These are phyloP conservation scores for Calocybe cyanea DNA, from an alignment of 768 basidiomycete species.

Conservation along the genomic window DNA sequence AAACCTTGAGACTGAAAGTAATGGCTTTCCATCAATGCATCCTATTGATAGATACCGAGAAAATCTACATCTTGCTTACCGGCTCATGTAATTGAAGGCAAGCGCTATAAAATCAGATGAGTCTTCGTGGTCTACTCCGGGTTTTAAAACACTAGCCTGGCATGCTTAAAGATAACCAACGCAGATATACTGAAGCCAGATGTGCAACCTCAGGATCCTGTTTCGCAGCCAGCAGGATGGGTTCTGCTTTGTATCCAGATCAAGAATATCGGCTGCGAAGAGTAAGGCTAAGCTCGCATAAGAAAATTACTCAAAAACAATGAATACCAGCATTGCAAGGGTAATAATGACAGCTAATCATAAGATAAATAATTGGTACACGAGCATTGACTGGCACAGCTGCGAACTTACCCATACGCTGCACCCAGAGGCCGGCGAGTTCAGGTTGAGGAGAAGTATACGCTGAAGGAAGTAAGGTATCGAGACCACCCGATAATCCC, in stretches of 20 bases:
- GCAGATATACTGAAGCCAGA: constrained; percentile 71
- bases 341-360: constrained; percentile 56
- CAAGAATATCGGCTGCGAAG: too few relatives aligned
- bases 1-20: constrained; percentile 84
- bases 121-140: constrained; percentile 1
- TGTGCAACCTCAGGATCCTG: constrained; percentile 83
- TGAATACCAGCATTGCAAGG: constrained; percentile 51
- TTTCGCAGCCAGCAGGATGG: constrained; percentile 65
- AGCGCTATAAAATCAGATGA: constrained; percentile 28
- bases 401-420: constrained; percentile 69
- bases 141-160: constrained; percentile 40
- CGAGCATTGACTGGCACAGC: background rate
- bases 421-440: constrained; percentile 90
- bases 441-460: constrained; percentile 87
- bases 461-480: constrained; percentile 90
- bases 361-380: background rate
- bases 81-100: constrained; percentile 45
- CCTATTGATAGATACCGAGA: background rate
- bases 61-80: too few relatives aligned
- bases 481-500: constrained; percentile 79
- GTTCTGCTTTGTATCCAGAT: constrained; percentile 83
- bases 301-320: too few relatives aligned
- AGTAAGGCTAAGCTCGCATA: too few relatives aligned
- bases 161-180: constrained; percentile 69
- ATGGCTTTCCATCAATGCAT: constrained; percentile 33